A percentile compares a stretch with the other conserved stretches of the same genome.
Evolutionary conservation across 768 basidiomycete species (phyloP).

Genomic region (Russula emetica): DNA sequence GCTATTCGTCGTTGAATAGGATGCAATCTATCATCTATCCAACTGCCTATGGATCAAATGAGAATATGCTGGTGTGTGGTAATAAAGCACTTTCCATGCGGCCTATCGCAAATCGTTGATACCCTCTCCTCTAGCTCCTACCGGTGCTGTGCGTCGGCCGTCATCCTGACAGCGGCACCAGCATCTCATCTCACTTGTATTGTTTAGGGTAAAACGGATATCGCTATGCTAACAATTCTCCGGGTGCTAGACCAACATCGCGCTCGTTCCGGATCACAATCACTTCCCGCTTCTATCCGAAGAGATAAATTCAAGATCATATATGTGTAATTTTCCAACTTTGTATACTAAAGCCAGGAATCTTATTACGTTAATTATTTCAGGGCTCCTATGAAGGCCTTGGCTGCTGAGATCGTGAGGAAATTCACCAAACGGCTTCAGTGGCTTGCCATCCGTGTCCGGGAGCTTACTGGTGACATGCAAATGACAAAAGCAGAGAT

Average conservation of each 20-base stretch:
- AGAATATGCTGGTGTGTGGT: constrained; percentile 95
- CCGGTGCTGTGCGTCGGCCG: constrained; percentile 75
- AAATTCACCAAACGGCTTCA: constrained; percentile 86
- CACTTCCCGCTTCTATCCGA: constrained; percentile 51
- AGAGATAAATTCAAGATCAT: constrained; percentile 88
- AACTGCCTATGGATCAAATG: constrained; percentile 90
- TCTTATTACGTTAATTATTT: not conserved
- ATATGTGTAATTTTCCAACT: constrained; percentile 65
- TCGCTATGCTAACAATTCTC: constrained; percentile 90
- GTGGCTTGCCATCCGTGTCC: constrained; percentile 83
- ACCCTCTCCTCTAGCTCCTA: constrained; percentile 62
- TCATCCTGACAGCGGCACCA: not conserved
- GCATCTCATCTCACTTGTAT: constrained; percentile 6
- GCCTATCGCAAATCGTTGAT: not conserved
- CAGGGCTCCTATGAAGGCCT: constrained; percentile 97
- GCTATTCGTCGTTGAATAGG: constrained; percentile 82
- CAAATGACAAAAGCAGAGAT: constrained; percentile 93
- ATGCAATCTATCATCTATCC: constrained; percentile 95
- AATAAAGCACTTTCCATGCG: constrained; percentile 23
- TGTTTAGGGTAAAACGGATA: constrained; percentile 93
- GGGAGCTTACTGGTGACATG: constrained; percentile 90
- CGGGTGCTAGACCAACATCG: constrained; percentile 79
- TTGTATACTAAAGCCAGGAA: not conserved
- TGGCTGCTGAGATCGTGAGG: constrained; percentile 91
- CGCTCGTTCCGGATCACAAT: constrained; percentile 31